Percentiles rank a stretch among this genome's conserved stretches.
phyloP scores from a whole-genome alignment of 306 rosid species.

The Begonia loranthoides region DNA sequence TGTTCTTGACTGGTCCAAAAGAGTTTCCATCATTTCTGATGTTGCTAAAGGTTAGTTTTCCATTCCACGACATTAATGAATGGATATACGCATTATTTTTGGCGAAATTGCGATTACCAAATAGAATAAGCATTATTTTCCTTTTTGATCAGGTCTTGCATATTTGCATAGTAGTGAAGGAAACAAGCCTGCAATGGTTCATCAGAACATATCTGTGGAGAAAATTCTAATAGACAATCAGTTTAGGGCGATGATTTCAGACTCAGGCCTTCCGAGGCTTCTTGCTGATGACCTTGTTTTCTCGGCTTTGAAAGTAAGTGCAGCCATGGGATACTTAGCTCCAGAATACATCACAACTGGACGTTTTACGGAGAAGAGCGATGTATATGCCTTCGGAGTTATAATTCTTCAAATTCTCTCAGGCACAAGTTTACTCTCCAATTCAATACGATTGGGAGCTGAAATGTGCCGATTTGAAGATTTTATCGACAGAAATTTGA shows the following conservation, averaged over 20 bases:
- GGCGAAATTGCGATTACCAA: too few species aligned
- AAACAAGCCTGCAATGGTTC: constrained; percentile 58
- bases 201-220: constrained; percentile 81
- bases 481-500: constrained; percentile 40
- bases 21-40: constrained; percentile 64
- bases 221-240: constrained; percentile 61
- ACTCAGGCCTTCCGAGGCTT: constrained; percentile 73
- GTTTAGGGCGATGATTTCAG: constrained; percentile 61
- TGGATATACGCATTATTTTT: not conserved
- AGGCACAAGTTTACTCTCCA: constrained; percentile 39
- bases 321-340: constrained; percentile 98
- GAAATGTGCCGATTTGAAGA: constrained; percentile 41
- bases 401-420: constrained; percentile 70
- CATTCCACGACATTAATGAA: not conserved
- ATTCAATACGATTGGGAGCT: constrained; percentile 38
- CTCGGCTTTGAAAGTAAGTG: constrained; percentile 85
- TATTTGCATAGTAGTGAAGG: constrained; percentile 57
- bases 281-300: constrained; percentile 89
- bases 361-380: constrained; percentile 84
- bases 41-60: constrained; percentile 63
- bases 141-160: constrained; percentile 47
- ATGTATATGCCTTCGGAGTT: constrained; percentile 83
- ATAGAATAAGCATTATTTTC: not conserved
- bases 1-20: constrained; percentile 71
- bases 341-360: constrained; percentile 88